A percentile compares a stretch with the other conserved stretches of the same genome.
These are phyloP conservation scores for Magnusiomyces magnusii DNA, from an alignment of 1,139 yeast species.

Conservation along the genomic window DNA sequence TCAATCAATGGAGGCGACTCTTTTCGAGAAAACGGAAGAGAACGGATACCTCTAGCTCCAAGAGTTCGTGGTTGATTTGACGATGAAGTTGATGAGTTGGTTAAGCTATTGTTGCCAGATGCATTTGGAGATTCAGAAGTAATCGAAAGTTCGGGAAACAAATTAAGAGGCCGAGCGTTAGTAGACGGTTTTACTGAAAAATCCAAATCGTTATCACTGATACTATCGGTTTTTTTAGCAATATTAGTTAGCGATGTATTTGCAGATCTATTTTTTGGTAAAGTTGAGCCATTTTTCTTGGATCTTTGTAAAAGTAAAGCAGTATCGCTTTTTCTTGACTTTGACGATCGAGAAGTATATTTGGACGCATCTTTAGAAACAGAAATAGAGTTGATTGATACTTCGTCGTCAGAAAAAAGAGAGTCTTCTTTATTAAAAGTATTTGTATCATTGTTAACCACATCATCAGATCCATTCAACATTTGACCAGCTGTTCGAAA, in stretches of 20 bases:
- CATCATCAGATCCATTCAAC: background rate
- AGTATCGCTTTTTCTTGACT: background rate
- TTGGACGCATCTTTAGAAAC: background rate
- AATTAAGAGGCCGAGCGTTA: background rate
- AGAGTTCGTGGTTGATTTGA: background rate
- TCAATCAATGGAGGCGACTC: background rate
- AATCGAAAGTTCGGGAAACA: background rate
- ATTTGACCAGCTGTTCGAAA: constrained; percentile 45
- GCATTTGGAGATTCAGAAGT: background rate
- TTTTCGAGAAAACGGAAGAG: background rate
- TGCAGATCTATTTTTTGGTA: background rate
- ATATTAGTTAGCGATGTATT: background rate
- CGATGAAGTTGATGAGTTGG: background rate
- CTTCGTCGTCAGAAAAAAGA: background rate
- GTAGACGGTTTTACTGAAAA: background rate
- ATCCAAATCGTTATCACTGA: background rate
- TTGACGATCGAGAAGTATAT: background rate
- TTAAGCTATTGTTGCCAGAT: background rate
- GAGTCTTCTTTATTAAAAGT: background rate
- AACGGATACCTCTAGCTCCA: background rate
- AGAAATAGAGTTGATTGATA: background rate
- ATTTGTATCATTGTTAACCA: background rate
- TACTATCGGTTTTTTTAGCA: background rate
- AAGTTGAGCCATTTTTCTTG: background rate
- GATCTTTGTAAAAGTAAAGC: background rate